Evolutionary conservation across 2,329 filamentous ascomycete genomes (phyloP).

Genomic region (Talaromyces sp.): DNA sequence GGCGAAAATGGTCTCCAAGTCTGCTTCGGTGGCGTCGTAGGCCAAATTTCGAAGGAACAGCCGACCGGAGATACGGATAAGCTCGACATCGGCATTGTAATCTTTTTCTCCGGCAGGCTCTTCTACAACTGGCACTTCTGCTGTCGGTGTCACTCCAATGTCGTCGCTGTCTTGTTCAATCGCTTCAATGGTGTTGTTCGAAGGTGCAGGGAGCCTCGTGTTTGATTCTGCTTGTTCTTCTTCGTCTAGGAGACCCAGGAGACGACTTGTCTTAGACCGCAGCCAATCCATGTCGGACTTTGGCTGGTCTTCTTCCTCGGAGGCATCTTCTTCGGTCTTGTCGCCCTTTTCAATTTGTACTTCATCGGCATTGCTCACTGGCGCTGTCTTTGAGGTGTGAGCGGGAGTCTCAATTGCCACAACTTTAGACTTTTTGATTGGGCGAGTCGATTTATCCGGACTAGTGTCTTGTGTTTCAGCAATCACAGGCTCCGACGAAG

Average conservation of each 20-base stretch:
- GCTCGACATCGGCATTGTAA: conserved; percentile 50
- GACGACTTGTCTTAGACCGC: conserved; percentile 77
- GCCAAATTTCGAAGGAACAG: conserved; percentile 87
- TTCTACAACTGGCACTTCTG: not conserved
- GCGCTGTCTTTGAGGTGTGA: not conserved
- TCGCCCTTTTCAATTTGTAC: conserved; percentile 19
- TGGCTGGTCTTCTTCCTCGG: conserved; percentile 32
- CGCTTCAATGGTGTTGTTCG: conserved; percentile 11
- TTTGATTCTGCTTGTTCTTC: conserved; percentile 45
- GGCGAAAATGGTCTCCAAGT: conserved; percentile 67
- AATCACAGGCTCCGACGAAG: conserved; percentile 35
- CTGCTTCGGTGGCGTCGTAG: conserved; percentile 72
- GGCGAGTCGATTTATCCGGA: conserved; percentile 35
- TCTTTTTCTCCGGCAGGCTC: conserved; percentile 24
- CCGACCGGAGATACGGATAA: conserved; percentile 68
- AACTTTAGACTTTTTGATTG: conserved; percentile 15
- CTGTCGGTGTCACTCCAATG: conserved; percentile 5
- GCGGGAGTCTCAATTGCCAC: not conserved
- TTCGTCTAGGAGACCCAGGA: conserved; percentile 79
- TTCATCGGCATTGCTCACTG: not conserved
- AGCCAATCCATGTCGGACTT: conserved; percentile 84
- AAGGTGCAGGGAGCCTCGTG: conserved; percentile 24
- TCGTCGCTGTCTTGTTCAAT: conserved; percentile 8
- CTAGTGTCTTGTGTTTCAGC: conserved; percentile 44
- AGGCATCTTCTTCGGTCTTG: conserved; percentile 16